These are phyloP conservation scores for Citrullus colocynthis DNA, from an alignment of 306 rosid genomes.

Conservation along the genomic window DNA sequence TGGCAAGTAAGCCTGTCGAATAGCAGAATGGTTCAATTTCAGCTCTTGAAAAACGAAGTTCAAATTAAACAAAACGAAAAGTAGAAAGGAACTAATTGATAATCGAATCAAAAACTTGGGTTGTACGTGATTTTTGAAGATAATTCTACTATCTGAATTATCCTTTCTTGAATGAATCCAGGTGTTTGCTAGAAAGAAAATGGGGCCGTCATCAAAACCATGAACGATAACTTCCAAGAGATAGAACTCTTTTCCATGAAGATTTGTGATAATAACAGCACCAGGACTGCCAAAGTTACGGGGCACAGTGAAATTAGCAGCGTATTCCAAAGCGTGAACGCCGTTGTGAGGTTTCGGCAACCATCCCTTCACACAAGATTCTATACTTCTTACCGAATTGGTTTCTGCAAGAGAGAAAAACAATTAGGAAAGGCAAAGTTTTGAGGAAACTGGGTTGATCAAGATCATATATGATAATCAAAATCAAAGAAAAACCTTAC, in stretches of 20 bases:
- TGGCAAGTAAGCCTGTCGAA: constrained; percentile 59
- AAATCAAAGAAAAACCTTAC: not conserved
- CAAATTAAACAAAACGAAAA: not conserved
- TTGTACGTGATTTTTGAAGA: constrained; percentile 69
- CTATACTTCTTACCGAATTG: constrained; percentile 44
- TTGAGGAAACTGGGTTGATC: not conserved
- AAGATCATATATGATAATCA: not conserved
- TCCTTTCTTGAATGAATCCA: constrained; percentile 76
- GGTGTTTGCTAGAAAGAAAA: constrained; percentile 79
- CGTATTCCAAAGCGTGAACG: constrained; percentile 47
- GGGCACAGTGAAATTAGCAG: constrained; percentile 51
- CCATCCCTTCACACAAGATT: constrained; percentile 65
- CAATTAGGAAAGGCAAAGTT: not conserved
- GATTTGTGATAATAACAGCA: constrained; percentile 69
- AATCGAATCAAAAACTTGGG: not conserved
- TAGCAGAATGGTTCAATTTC: not conserved
- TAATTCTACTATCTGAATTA: constrained; percentile 57
- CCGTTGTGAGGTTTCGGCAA: constrained; percentile 40
- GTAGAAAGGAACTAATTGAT: not conserved
- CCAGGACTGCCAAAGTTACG: constrained; percentile 61
- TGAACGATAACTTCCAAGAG: constrained; percentile 52
- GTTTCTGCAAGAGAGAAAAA: constrained; percentile 32
- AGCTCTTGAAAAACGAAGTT: not conserved
- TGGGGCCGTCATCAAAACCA: constrained; percentile 58
- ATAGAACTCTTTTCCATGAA: constrained; percentile 64